Base-by-base conservation (phyloP, 306 rosid species). In the Quercus glauca region DNA sequence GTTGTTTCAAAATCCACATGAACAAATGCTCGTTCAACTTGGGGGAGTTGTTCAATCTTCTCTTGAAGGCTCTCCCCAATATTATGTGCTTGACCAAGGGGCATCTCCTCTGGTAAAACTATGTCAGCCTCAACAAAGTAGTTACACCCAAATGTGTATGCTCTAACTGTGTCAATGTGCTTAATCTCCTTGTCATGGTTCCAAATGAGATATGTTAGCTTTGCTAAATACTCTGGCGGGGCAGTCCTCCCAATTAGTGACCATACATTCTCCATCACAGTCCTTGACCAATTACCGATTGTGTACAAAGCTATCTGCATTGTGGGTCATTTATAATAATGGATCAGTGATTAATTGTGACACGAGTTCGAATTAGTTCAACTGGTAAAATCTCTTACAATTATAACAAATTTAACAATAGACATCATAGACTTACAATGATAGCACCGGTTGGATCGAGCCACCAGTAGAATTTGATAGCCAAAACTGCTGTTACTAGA, bases 61-160 rank as follows among this genome's bases (percentile, higher is more conserved):
- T 93, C 89, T 71, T 95, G 97, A 52, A 95, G 97, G 35, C 96
- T 75, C 79, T 95, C 98, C 31, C 98, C 99, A 37, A 95, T 93
- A 53, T 90, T 86, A 78, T 95, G 98, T 5, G 99, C 98, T 57
- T 87, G 83, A 58, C 55, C 67, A 1, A 95, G 96, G 61, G 89
- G 76, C 87, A 86, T 95, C 31, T 89, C 84, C 25, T 85, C 84
- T 0, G 98, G 85, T 0, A 95, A 86, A 29, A 95, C 97, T 25
- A 95, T 86, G 87, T 95, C 90, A 20, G 88, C 91, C 81, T 95
- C 99, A 77, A 90, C 98, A 80, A 95, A 95, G 85, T 95, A 95
- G 71, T 86, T 68, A n/a, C 58, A 77, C 4, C 98, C 99, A 81
- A 93, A 93, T 65, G 88, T 86, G 82, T 95, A 95, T 3, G 96